These are phyloP conservation scores for Herpetospermum pedunculosum DNA, from an alignment of 306 rosid species.

Conservation along the genomic window DNA sequence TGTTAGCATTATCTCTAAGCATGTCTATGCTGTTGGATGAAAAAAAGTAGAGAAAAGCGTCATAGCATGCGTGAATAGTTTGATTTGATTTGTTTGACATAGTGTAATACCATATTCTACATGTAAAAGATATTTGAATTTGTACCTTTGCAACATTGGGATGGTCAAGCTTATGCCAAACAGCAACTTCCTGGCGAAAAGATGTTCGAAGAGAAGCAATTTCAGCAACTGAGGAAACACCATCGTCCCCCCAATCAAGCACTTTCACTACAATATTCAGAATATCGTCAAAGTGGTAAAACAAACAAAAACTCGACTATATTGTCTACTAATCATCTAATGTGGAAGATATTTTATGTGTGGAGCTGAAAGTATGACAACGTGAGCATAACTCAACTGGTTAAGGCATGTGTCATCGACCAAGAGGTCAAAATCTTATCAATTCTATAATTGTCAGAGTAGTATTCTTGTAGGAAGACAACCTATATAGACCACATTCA, in stretches of 20 bases:
- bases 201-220: slow-evolving; percentile 30
- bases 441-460: not conserved
- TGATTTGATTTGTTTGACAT: not conserved
- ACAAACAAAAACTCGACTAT: not conserved
- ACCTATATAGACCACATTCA: not conserved
- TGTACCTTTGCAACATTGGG: slow-evolving; percentile 52
- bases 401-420: too few species aligned
- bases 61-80: not conserved
- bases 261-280: slow-evolving; percentile 33
- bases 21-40: not conserved
- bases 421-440: not conserved
- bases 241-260: slow-evolving; percentile 44
- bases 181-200: slow-evolving; percentile 47
- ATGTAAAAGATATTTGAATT: not conserved
- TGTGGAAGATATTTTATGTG: not conserved
- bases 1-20: not conserved
- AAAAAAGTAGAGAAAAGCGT: not conserved
- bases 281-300: not conserved
- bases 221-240: slow-evolving; percentile 33
- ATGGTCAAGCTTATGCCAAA: slow-evolving; percentile 56
- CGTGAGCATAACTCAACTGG: too few species aligned
- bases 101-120: not conserved
- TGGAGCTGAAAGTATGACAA: not conserved
- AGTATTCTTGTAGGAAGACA: not conserved
- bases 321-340: not conserved